Base-by-base conservation (phyloP, 106 monocot species). In the Dioscorea alata region DNA sequence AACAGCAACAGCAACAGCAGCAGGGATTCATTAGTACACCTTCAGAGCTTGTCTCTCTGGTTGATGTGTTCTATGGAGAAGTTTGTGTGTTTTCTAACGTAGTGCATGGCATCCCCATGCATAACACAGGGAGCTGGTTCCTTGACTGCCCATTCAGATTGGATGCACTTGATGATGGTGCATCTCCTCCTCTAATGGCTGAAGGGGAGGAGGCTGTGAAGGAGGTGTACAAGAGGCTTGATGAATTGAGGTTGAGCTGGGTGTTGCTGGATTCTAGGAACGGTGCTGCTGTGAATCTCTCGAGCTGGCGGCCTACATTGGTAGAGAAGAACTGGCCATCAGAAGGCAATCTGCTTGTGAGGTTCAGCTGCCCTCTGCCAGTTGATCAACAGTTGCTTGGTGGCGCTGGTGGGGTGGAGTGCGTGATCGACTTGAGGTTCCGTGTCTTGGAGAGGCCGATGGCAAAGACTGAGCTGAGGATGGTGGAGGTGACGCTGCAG, bases 221-320 rank as follows among this genome's bases (percentile, higher is more conserved):
- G 15, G 63, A 63, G 63, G 1, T 33, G 8, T 23, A 23, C 4
- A 63, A 35, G 18, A 0, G 15, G 63, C 31, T 63, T 3, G 63
- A 63, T 7, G 63, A 63, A 19, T 8, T 63, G 63, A 63, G 63
- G 63, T 16, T 63, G 33, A 63, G 33, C 63, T 63, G 63, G 63
- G 34, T 63, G 33, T 13, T 63, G 17, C 14, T 63, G 63, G 34
- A 63, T 35, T 0, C 33, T 16, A 63, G 33, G 32, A 63, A 6
- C 1, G 63, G 63, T 2, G 19, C 13, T 4, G 32, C 63, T 14
- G 33, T 31, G 63, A 63, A 63, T 19, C 63, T 63, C 14, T 63
- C 63, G 33, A 63, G 63, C 63, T 63, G 63, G 63, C 13, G 19
- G 63, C 32, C 33, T 12, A 63, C 18, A 32, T 15, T 35, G 63